Evolutionary conservation across 768 basidiomycete species (phyloP), one percentile per base, ranked within the genome.

Genomic region (Leucosporidium scottii): DNA sequence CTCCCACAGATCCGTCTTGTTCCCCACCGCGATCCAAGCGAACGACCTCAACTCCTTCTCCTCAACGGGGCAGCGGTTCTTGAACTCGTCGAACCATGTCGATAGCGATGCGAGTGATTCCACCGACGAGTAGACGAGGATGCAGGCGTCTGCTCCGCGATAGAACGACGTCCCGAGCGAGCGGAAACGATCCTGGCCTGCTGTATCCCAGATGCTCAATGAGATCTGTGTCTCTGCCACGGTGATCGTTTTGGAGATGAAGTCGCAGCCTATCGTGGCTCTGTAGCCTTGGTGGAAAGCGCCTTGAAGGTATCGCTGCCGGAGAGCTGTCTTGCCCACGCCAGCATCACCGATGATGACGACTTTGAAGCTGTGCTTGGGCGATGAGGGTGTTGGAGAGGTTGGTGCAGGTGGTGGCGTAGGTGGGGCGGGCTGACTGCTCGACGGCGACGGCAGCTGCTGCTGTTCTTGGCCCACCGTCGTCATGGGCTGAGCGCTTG

Each of bases 251-350:
- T 90, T 91, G 0, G 85, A 83, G 59, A 91, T 88, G 66, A 92
- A 93, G 78, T 93, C 90, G n/a, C 87, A 86, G 25, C 90, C 91
- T 51, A 93, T 91, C 4, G 91, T 93, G 1, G 90, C 87, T 58
- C 88, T 82, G 77, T 92, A 92, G 15, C 85, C 85, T 4, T 83
- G 84, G 6, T 87, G 85, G 78, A 91, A 92, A 18, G 83, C 83
- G 31, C 86, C 85, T 15, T 87, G 85, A 72, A 90, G 85, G 76
- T 88, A 92, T 85, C 91, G 59, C 25, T 54, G 27, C 31, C 61
- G 58, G n/a, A 72, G 36, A 4, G 55, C 31, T 2, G 71, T 68
- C 80, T 91, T 93, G 9, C 90, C 90, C n/a, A 90, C 88, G 49
- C 88, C 88, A 12, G 87, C 88, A 61, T 86, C 82, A 36, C 90